These are phyloP conservation scores for Trypanosoma avium DNA, from an alignment of 208 protist genomes.

Conservation along the genomic window DNA sequence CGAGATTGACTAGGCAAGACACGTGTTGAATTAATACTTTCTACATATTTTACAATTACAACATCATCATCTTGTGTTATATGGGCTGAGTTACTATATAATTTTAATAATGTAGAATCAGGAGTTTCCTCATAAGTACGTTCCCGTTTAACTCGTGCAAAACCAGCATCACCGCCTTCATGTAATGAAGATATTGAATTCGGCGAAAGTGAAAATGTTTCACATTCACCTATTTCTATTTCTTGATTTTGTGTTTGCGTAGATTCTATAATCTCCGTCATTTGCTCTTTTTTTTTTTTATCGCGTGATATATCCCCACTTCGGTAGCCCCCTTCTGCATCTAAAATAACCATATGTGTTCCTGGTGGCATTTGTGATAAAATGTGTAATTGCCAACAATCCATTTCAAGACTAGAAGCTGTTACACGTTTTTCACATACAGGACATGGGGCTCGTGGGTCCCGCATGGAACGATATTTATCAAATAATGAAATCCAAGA, in stretches of 20 bases:
- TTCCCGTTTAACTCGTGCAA: slow-evolving; percentile 13
- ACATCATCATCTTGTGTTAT: slow-evolving; percentile 52
- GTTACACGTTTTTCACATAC: slow-evolving; percentile 79
- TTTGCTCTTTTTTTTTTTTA: slow-evolving; percentile 52
- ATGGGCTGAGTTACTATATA: slow-evolving; percentile 14
- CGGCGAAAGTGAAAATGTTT: background rate
- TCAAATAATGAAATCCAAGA: slow-evolving; percentile 85
- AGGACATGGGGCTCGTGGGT: slow-evolving; percentile 80
- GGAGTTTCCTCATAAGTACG: slow-evolving; percentile 9
- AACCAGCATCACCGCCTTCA: background rate
- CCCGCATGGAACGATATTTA: slow-evolving; percentile 78
- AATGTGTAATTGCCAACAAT: slow-evolving; percentile 79
- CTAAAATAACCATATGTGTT: slow-evolving; percentile 78
- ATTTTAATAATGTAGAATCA: slow-evolving; percentile 7
- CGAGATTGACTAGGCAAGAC: slow-evolving; percentile 70
- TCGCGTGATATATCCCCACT: slow-evolving; percentile 72
- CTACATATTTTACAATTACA: slow-evolving; percentile 65
- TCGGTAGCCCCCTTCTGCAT: slow-evolving; percentile 70
- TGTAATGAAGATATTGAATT: background rate
- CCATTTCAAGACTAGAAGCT: slow-evolving; percentile 78
- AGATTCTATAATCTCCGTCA: slow-evolving; percentile 48
- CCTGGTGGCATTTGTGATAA: slow-evolving; percentile 68
- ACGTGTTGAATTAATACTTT: slow-evolving; percentile 29
- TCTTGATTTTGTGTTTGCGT: slow-evolving; percentile 15
- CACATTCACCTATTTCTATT: background rate